Evolutionary conservation across 73 alveolate genomes (phyloP).

Genomic region (Symbiodinium natans): DNA sequence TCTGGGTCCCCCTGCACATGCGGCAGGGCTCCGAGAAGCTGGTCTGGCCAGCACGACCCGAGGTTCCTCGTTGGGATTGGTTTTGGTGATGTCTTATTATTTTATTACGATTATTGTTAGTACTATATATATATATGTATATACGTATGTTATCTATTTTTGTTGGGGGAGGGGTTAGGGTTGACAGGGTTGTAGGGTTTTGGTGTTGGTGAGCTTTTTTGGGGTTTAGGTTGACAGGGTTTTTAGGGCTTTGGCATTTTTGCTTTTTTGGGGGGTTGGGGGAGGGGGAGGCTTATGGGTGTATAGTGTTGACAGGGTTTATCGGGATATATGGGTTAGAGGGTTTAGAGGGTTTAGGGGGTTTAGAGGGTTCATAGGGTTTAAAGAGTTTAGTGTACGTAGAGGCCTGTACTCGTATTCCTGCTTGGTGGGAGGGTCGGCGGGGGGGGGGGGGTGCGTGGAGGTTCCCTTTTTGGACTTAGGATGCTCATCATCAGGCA

Average conservation of each 20-base stretch:
- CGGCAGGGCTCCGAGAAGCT: constrained; percentile 74
- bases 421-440: too few relatives aligned
- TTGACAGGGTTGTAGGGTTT: background rate
- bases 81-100: too few relatives aligned
- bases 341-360: background rate
- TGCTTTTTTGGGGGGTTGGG: background rate
- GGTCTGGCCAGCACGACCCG: constrained; percentile 87
- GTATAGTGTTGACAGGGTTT: background rate
- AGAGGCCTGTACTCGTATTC: too few relatives aligned
- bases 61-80: background rate
- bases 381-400: too few relatives aligned
- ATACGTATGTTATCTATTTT: too few relatives aligned
- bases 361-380: too few relatives aligned
- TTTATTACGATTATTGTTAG: too few relatives aligned
- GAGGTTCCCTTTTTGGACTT: too few relatives aligned
- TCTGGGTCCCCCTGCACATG: constrained; percentile 26
- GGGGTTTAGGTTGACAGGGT: background rate
- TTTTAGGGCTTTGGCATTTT: background rate
- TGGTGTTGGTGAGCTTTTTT: background rate
- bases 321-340: too few relatives aligned
- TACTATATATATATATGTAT: too few relatives aligned
- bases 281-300: background rate
- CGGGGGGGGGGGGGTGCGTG: too few relatives aligned
- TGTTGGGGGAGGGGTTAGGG: background rate
- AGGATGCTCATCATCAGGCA: too few relatives aligned